Percentiles rank a stretch among this genome's conserved stretches.
phyloP scores from a whole-genome alignment of 306 rosid genomes.

The Vigna mungo region DNA sequence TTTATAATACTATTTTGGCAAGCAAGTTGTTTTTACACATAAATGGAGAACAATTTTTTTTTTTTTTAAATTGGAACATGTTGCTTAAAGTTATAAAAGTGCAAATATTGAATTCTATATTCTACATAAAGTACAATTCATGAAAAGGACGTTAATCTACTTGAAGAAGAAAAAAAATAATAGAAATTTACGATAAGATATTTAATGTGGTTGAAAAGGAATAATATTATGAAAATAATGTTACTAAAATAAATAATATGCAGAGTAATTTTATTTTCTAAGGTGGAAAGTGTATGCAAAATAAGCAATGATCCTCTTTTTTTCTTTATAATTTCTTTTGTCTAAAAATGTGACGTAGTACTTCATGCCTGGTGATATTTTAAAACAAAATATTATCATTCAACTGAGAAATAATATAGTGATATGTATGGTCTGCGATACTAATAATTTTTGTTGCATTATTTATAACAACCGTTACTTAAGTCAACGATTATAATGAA shows the following conservation, averaged over 20 bases:
- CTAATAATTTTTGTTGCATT: not conserved
- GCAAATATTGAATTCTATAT: no score
- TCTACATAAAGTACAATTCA: no score
- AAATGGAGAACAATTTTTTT: no score
- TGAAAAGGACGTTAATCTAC: not conserved
- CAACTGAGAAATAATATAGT: not conserved
- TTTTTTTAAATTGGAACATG: no score
- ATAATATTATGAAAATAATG: not conserved
- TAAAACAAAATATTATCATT: not conserved
- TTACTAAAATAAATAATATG: not conserved
- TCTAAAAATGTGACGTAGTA: not conserved
- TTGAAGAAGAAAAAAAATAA: not conserved
- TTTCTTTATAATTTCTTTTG: not conserved
- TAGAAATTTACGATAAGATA: not conserved
- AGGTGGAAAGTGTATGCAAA: not conserved
- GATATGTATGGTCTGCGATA: not conserved
- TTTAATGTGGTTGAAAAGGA: not conserved
- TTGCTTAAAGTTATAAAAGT: no score
- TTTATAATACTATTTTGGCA: not conserved
- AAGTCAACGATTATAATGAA: not conserved
- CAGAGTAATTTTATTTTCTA: not conserved
- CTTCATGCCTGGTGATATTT: constrained; percentile 33
- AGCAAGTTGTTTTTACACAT: no score
- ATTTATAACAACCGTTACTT: not conserved
- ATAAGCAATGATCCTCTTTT: not conserved